A percentile compares a stretch with the other conserved stretches of the same genome.
Evolutionary conservation across 352 stramenopile genomes (phyloP).

Genomic region (Globisporangium apiculatum): DNA sequence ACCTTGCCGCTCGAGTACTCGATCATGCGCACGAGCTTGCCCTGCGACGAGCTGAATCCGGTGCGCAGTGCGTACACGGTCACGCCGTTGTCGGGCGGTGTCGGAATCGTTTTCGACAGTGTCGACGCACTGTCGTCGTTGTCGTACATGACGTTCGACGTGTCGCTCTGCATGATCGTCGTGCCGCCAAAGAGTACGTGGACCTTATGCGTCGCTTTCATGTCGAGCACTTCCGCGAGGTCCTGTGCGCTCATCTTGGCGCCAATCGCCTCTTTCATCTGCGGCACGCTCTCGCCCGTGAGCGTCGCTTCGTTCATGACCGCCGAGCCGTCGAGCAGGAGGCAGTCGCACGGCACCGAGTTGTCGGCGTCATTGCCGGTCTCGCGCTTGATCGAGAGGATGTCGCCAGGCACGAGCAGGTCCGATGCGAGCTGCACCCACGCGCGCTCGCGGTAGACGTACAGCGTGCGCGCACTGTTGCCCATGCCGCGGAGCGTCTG

Average conservation of each 20-base stretch:
- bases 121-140: not conserved
- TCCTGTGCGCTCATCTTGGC: conserved; percentile 72
- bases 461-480: conserved; percentile 79
- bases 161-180: conserved; percentile 85
- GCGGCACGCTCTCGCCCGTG: conserved; percentile 97
- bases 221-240: conserved; percentile 63
- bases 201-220: conserved; percentile 86
- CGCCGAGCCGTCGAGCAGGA: conserved; percentile 92
- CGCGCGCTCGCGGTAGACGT: conserved; percentile 85
- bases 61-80: conserved; percentile 94
- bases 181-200: conserved; percentile 93
- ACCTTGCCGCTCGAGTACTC: conserved; percentile 97
- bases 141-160: conserved; percentile 21
- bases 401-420: conserved; percentile 89
- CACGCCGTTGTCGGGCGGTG: conserved; percentile 87
- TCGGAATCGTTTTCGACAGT: conserved; percentile 39
- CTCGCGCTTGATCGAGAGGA: conserved; percentile 90
- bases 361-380: conserved; percentile 77
- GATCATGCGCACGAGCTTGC: conserved; percentile 97
- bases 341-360: conserved; percentile 92
- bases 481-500: conserved; percentile 94
- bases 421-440: conserved; percentile 85
- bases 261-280: conserved; percentile 95
- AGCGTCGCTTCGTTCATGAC: conserved; percentile 99
- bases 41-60: conserved; percentile 97